Percentiles rank a stretch among this genome's conserved stretches.
These are phyloP conservation scores for Tephrocybe rancida DNA, from an alignment of 768 basidiomycete genomes.

Conservation along the genomic window DNA sequence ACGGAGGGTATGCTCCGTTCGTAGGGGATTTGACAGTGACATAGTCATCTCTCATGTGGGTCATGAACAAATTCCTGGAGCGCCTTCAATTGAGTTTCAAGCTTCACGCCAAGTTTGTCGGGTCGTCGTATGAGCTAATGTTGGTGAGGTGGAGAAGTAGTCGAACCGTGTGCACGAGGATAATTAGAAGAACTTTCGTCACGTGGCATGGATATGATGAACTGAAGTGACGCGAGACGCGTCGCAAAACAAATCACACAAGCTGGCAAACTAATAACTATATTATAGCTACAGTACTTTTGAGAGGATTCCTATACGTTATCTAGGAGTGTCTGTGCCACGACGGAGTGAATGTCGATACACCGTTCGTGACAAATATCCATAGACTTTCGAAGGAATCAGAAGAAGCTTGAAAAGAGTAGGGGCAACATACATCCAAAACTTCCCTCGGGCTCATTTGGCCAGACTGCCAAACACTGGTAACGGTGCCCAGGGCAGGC, in stretches of 20 bases:
- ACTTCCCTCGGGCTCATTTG: constrained; percentile 55
- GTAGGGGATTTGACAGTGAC: constrained; percentile 46
- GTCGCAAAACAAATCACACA: too few species aligned
- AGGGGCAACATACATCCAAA: constrained; percentile 49
- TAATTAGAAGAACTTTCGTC: too few species aligned
- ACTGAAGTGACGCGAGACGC: too few species aligned
- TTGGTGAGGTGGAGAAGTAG: not conserved
- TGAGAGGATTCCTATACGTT: constrained; percentile 14
- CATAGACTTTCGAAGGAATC: constrained; percentile 55
- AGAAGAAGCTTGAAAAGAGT: not conserved
- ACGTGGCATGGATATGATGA: not conserved
- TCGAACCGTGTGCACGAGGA: too few species aligned
- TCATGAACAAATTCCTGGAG: constrained; percentile 33
- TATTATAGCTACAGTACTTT: too few species aligned
- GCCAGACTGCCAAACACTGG: constrained; percentile 88
- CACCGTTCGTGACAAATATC: constrained; percentile 71
- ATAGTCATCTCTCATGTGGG: constrained; percentile 42
- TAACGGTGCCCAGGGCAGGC: constrained; percentile 84
- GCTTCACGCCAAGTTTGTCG: not conserved
- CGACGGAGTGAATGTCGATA: constrained; percentile 73
- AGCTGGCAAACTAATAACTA: too few species aligned
- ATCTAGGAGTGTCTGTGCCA: constrained; percentile 69
- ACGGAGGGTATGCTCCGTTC: constrained; percentile 36
- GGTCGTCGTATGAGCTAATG: not conserved
- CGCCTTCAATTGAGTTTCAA: not conserved